phyloP scores from a whole-genome alignment of 1,284 basidiomycete genomes.

The Schizophyllum amplum region DNA sequence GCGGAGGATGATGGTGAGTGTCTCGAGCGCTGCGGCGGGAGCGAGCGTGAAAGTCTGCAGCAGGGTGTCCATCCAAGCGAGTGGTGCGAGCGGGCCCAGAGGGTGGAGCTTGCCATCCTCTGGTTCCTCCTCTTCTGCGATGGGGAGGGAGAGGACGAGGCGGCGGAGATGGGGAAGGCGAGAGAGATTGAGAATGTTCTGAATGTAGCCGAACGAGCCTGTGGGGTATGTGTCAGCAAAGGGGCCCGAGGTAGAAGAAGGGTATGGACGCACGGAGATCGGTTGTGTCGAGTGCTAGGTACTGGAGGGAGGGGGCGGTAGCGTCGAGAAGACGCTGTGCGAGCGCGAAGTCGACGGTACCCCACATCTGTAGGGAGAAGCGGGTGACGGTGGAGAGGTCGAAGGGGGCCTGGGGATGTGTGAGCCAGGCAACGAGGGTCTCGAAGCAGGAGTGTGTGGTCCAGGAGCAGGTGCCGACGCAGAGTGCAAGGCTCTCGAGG shows the following conservation, averaged over 20 bases:
- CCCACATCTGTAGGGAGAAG: background rate
- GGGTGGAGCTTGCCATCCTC: background rate
- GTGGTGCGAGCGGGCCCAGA: background rate
- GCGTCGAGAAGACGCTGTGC: background rate
- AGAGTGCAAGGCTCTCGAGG: background rate
- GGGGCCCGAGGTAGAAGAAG: background rate
- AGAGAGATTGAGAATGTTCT: background rate
- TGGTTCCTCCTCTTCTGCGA: background rate
- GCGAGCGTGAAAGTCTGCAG: background rate
- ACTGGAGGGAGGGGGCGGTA: background rate
- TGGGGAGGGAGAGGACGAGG: slow-evolving; percentile 2
- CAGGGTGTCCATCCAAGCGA: background rate
- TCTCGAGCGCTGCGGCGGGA: background rate
- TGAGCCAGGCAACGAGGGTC: background rate
- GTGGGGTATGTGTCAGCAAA: background rate
- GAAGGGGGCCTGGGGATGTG: background rate
- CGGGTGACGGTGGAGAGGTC: background rate
- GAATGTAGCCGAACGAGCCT: background rate
- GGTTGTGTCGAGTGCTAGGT: background rate
- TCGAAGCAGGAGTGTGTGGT: background rate
- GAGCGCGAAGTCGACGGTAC: background rate
- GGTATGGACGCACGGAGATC: background rate
- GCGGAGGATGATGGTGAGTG: background rate
- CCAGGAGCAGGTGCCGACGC: background rate
- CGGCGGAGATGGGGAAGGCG: slow-evolving; percentile 9